phyloP scores from a whole-genome alignment of 1,284 basidiomycete genomes.

The Rhodotorula sp. region DNA sequence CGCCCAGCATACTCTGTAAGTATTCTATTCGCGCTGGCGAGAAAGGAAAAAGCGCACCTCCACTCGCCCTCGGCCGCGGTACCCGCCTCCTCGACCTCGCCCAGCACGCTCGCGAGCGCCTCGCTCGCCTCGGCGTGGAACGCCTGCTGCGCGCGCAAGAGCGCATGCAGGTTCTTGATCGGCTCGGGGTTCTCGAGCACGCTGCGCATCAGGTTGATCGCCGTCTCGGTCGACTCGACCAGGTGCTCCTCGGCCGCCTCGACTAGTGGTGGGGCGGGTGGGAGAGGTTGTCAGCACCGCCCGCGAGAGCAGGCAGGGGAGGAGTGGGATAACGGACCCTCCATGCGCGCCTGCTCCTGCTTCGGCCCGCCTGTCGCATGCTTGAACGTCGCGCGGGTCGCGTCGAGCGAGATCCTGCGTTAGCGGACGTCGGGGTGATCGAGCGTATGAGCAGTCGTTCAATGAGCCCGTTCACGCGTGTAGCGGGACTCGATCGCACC shows the following conservation, averaged over 20 bases:
- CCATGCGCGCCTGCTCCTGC: conserved; percentile 78
- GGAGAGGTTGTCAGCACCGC: background rate
- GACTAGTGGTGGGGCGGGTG: conserved; percentile 60
- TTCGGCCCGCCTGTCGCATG: conserved; percentile 63
- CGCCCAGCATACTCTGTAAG: no score
- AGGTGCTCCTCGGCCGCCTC: conserved; percentile 95
- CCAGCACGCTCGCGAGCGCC: conserved; percentile 16
- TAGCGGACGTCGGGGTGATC: no score
- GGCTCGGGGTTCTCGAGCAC: conserved; percentile 97
- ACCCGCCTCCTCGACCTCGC: conserved; percentile 72
- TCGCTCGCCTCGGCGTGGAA: conserved; percentile 85
- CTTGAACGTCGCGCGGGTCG: conserved; percentile 64
- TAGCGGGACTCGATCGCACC: conserved; percentile 58
- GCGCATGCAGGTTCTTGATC: conserved; percentile 86
- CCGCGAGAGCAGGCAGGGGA: background rate
- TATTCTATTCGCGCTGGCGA: no score
- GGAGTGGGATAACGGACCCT: conserved; percentile 21
- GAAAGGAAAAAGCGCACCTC: conserved; percentile 20
- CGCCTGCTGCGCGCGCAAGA: conserved; percentile 85
- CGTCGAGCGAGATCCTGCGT: conserved; percentile 39
- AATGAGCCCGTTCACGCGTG: background rate
- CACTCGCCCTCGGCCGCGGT: conserved; percentile 85
- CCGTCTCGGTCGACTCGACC: conserved; percentile 95
- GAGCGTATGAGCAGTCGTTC: background rate
- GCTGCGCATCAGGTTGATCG: conserved; percentile 96